Evolutionary conservation across 2,329 filamentous ascomycete genomes (phyloP).

Genomic region (Alternaria atra): DNA sequence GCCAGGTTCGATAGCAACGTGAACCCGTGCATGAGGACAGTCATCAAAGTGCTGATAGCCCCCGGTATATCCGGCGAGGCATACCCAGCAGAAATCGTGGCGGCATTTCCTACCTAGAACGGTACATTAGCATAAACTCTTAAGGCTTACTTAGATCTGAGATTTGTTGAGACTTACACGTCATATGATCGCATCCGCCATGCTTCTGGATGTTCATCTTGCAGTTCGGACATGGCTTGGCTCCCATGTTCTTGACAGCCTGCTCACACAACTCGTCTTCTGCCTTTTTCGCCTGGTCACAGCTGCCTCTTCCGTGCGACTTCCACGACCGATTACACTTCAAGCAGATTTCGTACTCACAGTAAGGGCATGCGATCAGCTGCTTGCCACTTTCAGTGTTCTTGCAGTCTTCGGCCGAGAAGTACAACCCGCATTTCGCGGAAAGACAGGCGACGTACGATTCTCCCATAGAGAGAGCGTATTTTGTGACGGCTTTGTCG

Average conservation of each 20-base stretch:
- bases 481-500: constrained; percentile 27
- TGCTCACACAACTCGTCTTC: constrained; percentile 28
- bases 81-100: constrained; percentile 37
- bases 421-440: constrained; percentile 29
- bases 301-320: constrained; percentile 20
- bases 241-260: constrained; percentile 32
- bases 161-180: constrained; percentile 23
- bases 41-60: constrained; percentile 9
- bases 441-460: constrained; percentile 33
- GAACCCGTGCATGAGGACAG: constrained; percentile 18
- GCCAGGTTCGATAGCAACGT: constrained; percentile 21
- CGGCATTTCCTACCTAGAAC: constrained; percentile 22
- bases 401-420: constrained; percentile 33
- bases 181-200: constrained; percentile 39
- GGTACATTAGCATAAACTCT: background rate
- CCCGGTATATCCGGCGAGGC: constrained; percentile 18
- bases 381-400: background rate
- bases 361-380: constrained; percentile 37
- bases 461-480: constrained; percentile 21
- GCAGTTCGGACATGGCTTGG: constrained; percentile 39
- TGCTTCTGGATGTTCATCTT: constrained; percentile 38
- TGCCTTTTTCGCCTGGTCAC: constrained; percentile 22
- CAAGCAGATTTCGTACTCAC: constrained; percentile 27
- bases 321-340: constrained; percentile 33
- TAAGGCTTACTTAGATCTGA: background rate